A percentile compares a stretch with the other conserved stretches of the same genome.
These are phyloP conservation scores for Kazachstania bromeliacearum DNA, from an alignment of 805 yeast genomes.

Conservation along the genomic window DNA sequence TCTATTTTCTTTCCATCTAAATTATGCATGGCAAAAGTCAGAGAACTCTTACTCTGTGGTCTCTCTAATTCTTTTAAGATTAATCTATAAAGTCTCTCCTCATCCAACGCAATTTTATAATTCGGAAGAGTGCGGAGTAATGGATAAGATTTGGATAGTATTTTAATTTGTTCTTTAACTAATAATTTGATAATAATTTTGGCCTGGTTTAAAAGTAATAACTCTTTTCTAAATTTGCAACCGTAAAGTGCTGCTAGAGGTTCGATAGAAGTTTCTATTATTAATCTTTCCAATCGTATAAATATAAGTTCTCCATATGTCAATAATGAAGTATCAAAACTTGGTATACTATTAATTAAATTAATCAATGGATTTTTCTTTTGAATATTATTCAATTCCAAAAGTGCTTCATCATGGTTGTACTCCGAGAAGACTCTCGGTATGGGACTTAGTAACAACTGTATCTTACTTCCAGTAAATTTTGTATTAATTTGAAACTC, in stretches of 20 bases:
- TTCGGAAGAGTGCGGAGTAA: conserved; percentile 17
- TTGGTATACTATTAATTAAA: conserved; percentile 3
- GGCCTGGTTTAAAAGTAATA: conserved; percentile 8
- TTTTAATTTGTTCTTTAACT: conserved; percentile 18
- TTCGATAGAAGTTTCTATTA: conserved; percentile 19
- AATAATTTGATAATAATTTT: conserved; percentile 8
- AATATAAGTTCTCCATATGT: conserved; percentile 18
- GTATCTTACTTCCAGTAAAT: background rate
- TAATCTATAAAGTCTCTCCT: conserved; percentile 29
- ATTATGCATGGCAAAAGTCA: conserved; percentile 10
- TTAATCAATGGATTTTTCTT: conserved; percentile 5
- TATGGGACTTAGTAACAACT: conserved; percentile 8
- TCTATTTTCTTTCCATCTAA: conserved; percentile 50
- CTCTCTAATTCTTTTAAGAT: conserved; percentile 26
- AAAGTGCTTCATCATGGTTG: conserved; percentile 5
- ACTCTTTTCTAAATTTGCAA: conserved; percentile 15
- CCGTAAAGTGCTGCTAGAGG: conserved; percentile 20
- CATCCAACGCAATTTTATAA: conserved; percentile 19
- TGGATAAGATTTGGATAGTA: conserved; percentile 13
- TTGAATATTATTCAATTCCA: conserved; percentile 2
- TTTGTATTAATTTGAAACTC: conserved; percentile 2
- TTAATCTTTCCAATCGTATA: conserved; percentile 16
- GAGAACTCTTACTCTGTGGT: conserved; percentile 41
- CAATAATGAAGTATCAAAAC: conserved; percentile 3
- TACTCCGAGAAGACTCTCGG: conserved; percentile 10